These are phyloP conservation scores for Carex arenaria DNA, from an alignment of 202 grass and related monocot species.

Conservation along the genomic window DNA sequence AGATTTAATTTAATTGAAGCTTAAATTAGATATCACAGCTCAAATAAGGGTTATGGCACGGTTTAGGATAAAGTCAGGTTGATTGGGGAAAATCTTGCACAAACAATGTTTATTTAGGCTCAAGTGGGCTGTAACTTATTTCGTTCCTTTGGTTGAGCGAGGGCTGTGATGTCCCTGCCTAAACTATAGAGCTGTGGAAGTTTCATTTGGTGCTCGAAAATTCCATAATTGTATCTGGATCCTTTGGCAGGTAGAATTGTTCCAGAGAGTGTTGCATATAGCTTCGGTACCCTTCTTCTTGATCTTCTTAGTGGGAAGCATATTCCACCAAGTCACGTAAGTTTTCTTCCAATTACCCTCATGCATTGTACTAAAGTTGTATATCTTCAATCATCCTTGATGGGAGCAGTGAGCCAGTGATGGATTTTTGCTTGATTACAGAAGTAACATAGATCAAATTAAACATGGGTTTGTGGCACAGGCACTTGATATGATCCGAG, in stretches of 20 bases:
- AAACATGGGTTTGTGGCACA: constrained; percentile 22
- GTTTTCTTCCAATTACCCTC: constrained; percentile 13
- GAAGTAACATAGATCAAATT: background rate
- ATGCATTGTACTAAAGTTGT: background rate
- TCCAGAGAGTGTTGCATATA: constrained; percentile 77
- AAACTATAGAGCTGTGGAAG: background rate
- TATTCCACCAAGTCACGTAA: constrained; percentile 85
- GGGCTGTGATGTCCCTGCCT: background rate
- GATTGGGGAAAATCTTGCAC: background rate
- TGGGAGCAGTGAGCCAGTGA: background rate
- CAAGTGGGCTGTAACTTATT: background rate
- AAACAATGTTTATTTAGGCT: background rate
- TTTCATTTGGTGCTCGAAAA: background rate
- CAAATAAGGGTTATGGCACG: background rate
- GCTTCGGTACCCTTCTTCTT: constrained; percentile 86
- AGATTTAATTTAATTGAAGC: background rate
- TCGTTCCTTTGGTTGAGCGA: background rate
- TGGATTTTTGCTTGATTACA: background rate
- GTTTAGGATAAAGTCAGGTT: background rate
- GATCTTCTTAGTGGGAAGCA: constrained; percentile 95
- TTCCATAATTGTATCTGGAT: constrained; percentile 5
- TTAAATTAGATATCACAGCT: background rate
- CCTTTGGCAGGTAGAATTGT: constrained; percentile 68
- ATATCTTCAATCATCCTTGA: background rate
- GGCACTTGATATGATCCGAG: constrained; percentile 83